Evolutionary conservation across 2,329 filamentous ascomycete species (phyloP).

Genomic region (Pestalotiopsis sp.): DNA sequence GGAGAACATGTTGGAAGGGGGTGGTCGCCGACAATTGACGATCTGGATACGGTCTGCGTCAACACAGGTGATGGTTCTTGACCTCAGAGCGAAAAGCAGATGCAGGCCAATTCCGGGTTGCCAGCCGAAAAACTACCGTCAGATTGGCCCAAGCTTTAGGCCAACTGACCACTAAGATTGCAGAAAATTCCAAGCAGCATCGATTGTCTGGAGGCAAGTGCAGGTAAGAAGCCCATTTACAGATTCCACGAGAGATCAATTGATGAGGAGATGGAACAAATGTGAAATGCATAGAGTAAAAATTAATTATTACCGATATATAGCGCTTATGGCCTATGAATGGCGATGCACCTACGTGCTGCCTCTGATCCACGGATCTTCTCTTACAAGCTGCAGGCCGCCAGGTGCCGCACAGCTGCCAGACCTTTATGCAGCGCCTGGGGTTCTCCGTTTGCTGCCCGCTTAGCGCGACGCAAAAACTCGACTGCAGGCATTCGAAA

Average conservation of each 20-base stretch:
- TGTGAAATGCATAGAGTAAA: too few relatives aligned
- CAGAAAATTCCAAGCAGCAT: slow-evolving; percentile 11
- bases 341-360: background rate
- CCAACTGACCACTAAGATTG: background rate
- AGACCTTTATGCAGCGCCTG: background rate
- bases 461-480: background rate
- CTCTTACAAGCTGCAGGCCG: background rate
- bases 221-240: background rate
- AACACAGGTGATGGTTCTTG: slow-evolving; percentile 22
- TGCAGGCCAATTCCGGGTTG: slow-evolving; percentile 18
- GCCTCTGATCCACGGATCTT: background rate
- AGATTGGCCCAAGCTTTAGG: slow-evolving; percentile 2
- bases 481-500: background rate
- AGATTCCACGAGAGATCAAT: background rate
- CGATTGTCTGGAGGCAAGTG: background rate
- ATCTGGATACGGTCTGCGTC: slow-evolving; percentile 33
- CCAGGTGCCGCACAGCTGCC: background rate
- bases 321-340: too few relatives aligned
- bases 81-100: slow-evolving; percentile 32
- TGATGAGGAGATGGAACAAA: background rate
- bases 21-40: slow-evolving; percentile 58
- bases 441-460: background rate
- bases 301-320: too few relatives aligned
- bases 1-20: slow-evolving; percentile 62
- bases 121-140: slow-evolving; percentile 9